Evolutionary conservation across 1,284 basidiomycete species (phyloP).

Genomic region (Coniferiporia sulphurascens): DNA sequence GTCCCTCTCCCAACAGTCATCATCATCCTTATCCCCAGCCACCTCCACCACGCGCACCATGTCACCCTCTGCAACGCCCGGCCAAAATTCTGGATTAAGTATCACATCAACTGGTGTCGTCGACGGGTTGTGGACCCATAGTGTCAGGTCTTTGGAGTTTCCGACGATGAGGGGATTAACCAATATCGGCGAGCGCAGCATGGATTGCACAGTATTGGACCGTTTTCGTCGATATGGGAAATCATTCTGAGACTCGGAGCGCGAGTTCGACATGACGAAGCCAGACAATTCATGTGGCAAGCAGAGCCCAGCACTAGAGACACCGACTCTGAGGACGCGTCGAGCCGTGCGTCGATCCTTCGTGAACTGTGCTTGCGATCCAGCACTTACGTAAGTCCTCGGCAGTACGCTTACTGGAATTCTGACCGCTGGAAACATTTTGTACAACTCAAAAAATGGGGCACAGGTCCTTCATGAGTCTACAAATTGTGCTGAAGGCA

Average conservation of each 20-base stretch:
- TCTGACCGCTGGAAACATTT: too few species aligned
- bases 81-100: conserved; percentile 69
- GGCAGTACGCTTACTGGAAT: too few species aligned
- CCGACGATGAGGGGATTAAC: conserved; percentile 51
- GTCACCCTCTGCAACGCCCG: conserved; percentile 70
- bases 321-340: too few species aligned
- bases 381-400: too few species aligned
- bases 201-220: conserved; percentile 68
- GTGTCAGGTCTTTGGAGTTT: conserved; percentile 55
- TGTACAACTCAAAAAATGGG: too few species aligned
- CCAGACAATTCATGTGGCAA: neutral
- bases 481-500: too few species aligned
- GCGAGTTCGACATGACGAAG: conserved; percentile 47
- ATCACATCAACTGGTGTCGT: conserved; percentile 45
- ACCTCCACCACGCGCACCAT: conserved; percentile 51
- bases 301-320: too few species aligned
- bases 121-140: conserved; percentile 71
- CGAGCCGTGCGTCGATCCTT: too few species aligned
- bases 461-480: too few species aligned
- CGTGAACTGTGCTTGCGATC: too few species aligned
- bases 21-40: conserved; percentile 37
- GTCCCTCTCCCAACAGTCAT: conserved; percentile 19
- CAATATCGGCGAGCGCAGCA: conserved; percentile 33
- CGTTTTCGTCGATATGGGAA: conserved; percentile 51
- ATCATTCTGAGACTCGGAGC: conserved; percentile 55